Evolutionary conservation across 495 filamentous ascomycete species (phyloP).

Genomic region (Pseudoneurospora amorphoporcata): DNA sequence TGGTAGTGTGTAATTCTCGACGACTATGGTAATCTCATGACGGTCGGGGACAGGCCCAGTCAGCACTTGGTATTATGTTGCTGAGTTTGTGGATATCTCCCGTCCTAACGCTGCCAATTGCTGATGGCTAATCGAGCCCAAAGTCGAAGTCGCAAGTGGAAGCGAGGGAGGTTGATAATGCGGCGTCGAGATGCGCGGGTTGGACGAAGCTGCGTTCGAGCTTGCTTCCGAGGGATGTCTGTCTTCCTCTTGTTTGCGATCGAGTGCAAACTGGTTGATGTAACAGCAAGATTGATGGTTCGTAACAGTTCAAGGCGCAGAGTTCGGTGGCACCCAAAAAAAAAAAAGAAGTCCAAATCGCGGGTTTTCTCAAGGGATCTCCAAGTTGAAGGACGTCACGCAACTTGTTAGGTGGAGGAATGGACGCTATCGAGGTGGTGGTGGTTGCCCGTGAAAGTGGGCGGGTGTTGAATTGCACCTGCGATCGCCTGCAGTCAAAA

Average conservation of each 20-base stretch:
- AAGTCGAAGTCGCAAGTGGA: not conserved
- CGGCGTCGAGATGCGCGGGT: not conserved
- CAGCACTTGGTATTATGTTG: not conserved
- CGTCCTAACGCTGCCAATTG: not conserved
- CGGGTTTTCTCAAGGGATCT: not conserved
- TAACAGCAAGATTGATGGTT: not conserved
- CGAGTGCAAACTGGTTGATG: not conserved
- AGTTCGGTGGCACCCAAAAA: not conserved
- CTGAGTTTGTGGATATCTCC: not conserved
- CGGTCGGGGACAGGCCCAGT: not conserved
- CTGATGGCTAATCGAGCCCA: not conserved
- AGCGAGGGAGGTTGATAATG: not conserved
- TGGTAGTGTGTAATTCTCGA: not conserved
- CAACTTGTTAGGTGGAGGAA: not conserved
- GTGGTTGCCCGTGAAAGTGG: not conserved
- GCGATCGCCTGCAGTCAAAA: conserved; percentile 1
- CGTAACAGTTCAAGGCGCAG: not conserved
- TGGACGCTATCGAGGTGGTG: not conserved
- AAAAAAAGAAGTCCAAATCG: not conserved
- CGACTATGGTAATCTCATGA: conserved; percentile 11
- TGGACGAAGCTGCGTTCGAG: not conserved
- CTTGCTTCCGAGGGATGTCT: not conserved
- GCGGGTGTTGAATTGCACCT: not conserved
- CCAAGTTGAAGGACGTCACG: not conserved
- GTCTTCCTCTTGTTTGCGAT: not conserved